phyloP scores from a whole-genome alignment of 805 yeast species.

The Kazachstania bromeliacearum region DNA sequence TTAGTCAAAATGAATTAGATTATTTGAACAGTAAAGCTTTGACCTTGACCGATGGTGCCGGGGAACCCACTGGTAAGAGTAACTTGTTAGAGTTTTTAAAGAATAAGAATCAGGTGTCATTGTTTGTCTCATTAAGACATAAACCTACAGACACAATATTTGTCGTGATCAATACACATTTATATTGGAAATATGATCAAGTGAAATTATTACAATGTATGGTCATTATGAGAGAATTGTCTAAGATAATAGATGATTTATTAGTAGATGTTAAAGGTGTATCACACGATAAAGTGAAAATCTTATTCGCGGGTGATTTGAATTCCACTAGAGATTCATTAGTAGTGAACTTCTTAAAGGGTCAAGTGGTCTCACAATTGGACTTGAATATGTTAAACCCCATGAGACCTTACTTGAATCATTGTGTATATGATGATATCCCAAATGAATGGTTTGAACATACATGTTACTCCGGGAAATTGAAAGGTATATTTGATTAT shows the following conservation, averaged over 20 bases:
- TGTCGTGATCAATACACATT: slow-evolving; percentile 49
- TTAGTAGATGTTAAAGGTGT: slow-evolving; percentile 16
- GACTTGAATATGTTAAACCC: slow-evolving; percentile 25
- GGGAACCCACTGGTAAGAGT: slow-evolving; percentile 19
- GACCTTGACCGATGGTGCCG: slow-evolving; percentile 25
- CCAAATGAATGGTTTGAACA: slow-evolving; percentile 26
- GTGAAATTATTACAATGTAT: slow-evolving; percentile 47
- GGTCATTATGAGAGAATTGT: slow-evolving; percentile 32
- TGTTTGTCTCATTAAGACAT: slow-evolving; percentile 42
- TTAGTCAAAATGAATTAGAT: slow-evolving; percentile 20
- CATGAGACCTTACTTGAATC: slow-evolving; percentile 27
- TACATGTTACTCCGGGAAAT: slow-evolving; percentile 42
- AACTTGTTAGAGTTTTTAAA: slow-evolving; percentile 29
- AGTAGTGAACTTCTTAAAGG: slow-evolving; percentile 37
- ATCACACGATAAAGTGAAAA: slow-evolving; percentile 22
- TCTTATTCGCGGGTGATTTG: slow-evolving; percentile 48
- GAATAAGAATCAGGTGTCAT: slow-evolving; percentile 47
- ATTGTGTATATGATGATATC: slow-evolving; percentile 25
- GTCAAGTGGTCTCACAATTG: slow-evolving; percentile 24
- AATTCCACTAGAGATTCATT: slow-evolving; percentile 43
- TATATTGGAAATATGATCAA: slow-evolving; percentile 51
- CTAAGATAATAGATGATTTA: slow-evolving; percentile 19
- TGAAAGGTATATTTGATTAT: slow-evolving; percentile 48
- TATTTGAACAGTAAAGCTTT: slow-evolving; percentile 18
- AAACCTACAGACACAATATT: slow-evolving; percentile 31